Evolutionary conservation across 2,329 filamentous ascomycete species (phyloP).

Genomic region (Corynespora cassiicola): DNA sequence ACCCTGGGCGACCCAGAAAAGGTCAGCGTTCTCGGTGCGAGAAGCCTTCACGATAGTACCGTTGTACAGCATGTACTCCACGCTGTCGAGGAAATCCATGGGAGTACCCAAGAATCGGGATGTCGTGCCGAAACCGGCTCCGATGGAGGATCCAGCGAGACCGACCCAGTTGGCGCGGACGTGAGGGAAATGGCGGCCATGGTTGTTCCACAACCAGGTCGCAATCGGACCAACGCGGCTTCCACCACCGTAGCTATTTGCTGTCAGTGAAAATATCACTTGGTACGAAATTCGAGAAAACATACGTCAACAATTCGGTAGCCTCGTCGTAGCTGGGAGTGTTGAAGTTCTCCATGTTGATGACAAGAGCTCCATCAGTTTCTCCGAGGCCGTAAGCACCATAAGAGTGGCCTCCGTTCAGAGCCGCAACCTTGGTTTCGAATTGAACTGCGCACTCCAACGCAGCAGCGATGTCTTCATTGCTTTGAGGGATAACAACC

Average conservation of each 20-base stretch:
- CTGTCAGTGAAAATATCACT: not conserved
- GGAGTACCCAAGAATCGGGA: conserved; percentile 22
- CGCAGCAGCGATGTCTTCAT: conserved; percentile 15
- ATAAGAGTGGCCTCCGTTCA: conserved; percentile 22
- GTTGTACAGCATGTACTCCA: conserved; percentile 19
- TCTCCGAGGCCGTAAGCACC: conserved; percentile 21
- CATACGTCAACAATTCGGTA: conserved; percentile 12
- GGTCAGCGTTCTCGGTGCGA: conserved; percentile 19
- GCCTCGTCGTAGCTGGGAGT: conserved; percentile 13
- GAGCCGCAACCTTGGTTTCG: conserved; percentile 15
- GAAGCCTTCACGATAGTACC: conserved; percentile 28
- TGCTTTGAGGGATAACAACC: conserved; percentile 11
- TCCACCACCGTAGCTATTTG: conserved; percentile 18
- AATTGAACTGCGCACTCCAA: conserved; percentile 18
- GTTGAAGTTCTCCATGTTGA: conserved; percentile 20
- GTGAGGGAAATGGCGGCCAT: conserved; percentile 23
- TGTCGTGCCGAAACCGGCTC: conserved; percentile 21
- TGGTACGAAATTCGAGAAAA: not conserved
- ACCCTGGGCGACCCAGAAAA: conserved; percentile 29
- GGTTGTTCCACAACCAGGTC: conserved; percentile 23
- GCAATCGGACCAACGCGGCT: conserved; percentile 20
- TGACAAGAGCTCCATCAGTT: conserved; percentile 15
- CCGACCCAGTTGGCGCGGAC: conserved; percentile 22
- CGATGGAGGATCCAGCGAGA: conserved; percentile 19
- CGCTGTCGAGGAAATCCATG: conserved; percentile 21